Evolutionary conservation across 1,139 yeast genomes (phyloP).

Genomic region (Candida pseudoviswanathii): DNA sequence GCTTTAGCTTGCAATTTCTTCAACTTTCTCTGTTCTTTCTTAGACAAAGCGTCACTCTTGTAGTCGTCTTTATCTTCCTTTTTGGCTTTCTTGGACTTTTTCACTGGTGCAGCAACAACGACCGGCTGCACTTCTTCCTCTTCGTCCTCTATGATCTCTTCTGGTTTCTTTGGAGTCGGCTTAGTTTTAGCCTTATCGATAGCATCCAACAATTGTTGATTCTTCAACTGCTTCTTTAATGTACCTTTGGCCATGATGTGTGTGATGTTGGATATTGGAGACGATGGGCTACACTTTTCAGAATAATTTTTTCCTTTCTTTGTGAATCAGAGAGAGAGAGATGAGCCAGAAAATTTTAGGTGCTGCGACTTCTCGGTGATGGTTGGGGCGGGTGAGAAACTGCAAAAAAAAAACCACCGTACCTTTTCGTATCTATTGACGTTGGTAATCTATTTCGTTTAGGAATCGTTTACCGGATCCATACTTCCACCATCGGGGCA

Average conservation of each 20-base stretch:
- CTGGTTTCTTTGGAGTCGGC: constrained; percentile 17
- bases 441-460: constrained; percentile 34
- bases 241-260: constrained; percentile 34
- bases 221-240: constrained; percentile 39
- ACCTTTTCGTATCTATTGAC: neutral
- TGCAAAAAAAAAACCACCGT: neutral
- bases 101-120: constrained; percentile 9
- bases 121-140: constrained; percentile 10
- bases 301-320: neutral
- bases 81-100: constrained; percentile 20
- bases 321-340: neutral
- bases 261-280: neutral
- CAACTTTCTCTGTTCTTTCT: constrained; percentile 64
- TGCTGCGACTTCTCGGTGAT: too few species aligned
- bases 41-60: constrained; percentile 52
- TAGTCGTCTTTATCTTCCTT: constrained; percentile 36
- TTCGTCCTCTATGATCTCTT: constrained; percentile 12
- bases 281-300: neutral
- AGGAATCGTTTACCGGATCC: constrained; percentile 59
- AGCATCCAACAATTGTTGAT: constrained; percentile 29
- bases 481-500: constrained; percentile 83
- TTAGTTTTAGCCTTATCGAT: constrained; percentile 29
- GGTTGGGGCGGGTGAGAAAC: neutral
- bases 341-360: neutral
- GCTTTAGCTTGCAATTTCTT: constrained; percentile 47